Conservation (phyloP, 2,329 filamentous ascomycete species). For the Nothophoma quercina region DNA sequence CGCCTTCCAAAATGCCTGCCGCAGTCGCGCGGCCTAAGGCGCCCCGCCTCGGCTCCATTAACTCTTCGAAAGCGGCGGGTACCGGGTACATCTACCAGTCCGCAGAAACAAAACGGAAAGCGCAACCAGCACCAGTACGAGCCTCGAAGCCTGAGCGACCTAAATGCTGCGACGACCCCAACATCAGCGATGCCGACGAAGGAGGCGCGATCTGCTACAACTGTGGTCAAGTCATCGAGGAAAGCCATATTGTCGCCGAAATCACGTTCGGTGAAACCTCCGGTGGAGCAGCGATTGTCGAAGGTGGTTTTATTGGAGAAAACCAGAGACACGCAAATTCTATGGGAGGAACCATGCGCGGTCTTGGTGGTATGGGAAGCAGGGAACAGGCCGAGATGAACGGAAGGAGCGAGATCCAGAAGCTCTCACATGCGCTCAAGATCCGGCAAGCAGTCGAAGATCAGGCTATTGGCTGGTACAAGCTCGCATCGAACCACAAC, state of each 20-base stretch:
- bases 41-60: slow-evolving; percentile 38
- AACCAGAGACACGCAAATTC: slow-evolving; percentile 81
- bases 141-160: slow-evolving; percentile 22
- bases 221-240: slow-evolving; percentile 84
- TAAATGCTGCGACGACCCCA: slow-evolving; percentile 40
- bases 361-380: slow-evolving; percentile 59
- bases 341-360: slow-evolving; percentile 59
- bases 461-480: slow-evolving; percentile 54
- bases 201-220: slow-evolving; percentile 66
- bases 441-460: slow-evolving; percentile 47
- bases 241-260: slow-evolving; percentile 90
- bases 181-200: slow-evolving; percentile 32
- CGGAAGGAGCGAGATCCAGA: slow-evolving; percentile 54
- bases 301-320: slow-evolving; percentile 86
- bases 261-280: slow-evolving; percentile 89
- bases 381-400: slow-evolving; percentile 70
- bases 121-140: slow-evolving; percentile 28
- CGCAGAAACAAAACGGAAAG: slow-evolving; percentile 29
- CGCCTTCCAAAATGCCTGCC: slow-evolving; percentile 15
- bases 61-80: slow-evolving; percentile 25
- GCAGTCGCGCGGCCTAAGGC: slow-evolving; percentile 25
- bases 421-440: slow-evolving; percentile 49
- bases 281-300: slow-evolving; percentile 84
- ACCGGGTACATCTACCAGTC: slow-evolving; percentile 27
- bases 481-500: slow-evolving; percentile 65